These are phyloP conservation scores for Globisporangium carolinianum DNA, from an alignment of 352 stramenopile species.

Conservation along the genomic window DNA sequence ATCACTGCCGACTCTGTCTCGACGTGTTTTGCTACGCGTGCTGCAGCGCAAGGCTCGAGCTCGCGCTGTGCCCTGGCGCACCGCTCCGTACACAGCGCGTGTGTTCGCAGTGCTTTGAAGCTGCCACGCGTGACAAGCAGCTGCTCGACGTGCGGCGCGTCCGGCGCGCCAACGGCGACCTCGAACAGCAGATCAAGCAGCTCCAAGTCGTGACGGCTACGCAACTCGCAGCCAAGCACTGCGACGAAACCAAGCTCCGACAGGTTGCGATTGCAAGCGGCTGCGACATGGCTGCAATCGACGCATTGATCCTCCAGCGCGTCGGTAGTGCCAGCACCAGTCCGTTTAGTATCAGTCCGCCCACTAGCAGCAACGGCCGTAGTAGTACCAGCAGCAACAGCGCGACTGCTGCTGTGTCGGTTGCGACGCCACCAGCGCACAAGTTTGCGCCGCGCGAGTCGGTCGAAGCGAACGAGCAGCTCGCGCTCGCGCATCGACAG, in stretches of 20 bases:
- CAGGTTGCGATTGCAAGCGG: slow-evolving; percentile 28
- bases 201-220: slow-evolving; percentile 32
- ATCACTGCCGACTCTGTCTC: slow-evolving; percentile 72
- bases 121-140: slow-evolving; percentile 39
- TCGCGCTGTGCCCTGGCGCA: slow-evolving; percentile 55
- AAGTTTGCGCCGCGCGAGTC: slow-evolving; percentile 59
- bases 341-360: not conserved
- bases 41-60: slow-evolving; percentile 34
- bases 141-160: slow-evolving; percentile 43
- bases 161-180: slow-evolving; percentile 48
- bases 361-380: not conserved
- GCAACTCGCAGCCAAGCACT: slow-evolving; percentile 24
- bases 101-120: slow-evolving; percentile 45
- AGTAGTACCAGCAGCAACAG: not conserved
- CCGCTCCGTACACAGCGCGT: slow-evolving; percentile 50
- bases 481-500: slow-evolving; percentile 53
- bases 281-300: slow-evolving; percentile 40
- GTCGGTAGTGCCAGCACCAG: slow-evolving; percentile 17
- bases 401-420: slow-evolving; percentile 8
- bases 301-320: slow-evolving; percentile 36
- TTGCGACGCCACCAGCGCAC: slow-evolving; percentile 47
- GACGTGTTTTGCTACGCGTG: slow-evolving; percentile 62
- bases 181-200: slow-evolving; percentile 42
- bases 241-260: slow-evolving; percentile 39
- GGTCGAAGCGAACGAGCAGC: slow-evolving; percentile 56